Percentiles rank a stretch among this genome's conserved stretches.
phyloP scores from a whole-genome alignment of 2,329 filamentous ascomycete species.

The Orbilia quercus region DNA sequence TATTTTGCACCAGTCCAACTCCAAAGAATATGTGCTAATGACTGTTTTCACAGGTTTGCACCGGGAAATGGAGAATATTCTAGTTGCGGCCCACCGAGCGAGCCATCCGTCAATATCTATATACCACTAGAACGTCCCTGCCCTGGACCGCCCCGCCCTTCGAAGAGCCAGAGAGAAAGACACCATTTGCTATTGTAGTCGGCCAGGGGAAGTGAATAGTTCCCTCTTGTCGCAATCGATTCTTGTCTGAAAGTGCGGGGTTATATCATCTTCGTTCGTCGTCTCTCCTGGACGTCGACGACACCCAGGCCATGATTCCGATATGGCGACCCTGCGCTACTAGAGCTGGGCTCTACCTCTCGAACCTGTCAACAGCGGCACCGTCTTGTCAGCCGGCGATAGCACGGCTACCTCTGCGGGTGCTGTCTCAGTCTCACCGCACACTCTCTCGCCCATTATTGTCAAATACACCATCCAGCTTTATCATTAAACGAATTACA shows the following conservation, averaged over 20 bases:
- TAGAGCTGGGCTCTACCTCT: constrained; percentile 9
- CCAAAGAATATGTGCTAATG: neutral
- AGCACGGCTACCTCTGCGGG: constrained; percentile 1
- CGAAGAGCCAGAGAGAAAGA: neutral
- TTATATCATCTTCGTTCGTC: too few relatives aligned
- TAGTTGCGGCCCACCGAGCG: neutral
- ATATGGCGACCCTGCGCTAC: constrained; percentile 34
- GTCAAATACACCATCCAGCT: neutral
- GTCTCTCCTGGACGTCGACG: neutral
- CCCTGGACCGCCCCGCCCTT: neutral
- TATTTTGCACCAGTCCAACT: neutral
- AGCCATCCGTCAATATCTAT: neutral
- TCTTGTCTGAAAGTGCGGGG: too few relatives aligned
- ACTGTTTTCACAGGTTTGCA: neutral
- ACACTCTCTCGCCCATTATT: constrained; percentile 17
- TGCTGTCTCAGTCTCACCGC: constrained; percentile 7
- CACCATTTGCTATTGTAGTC: too few relatives aligned
- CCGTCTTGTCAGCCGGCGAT: constrained; percentile 9
- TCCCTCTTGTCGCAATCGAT: too few relatives aligned
- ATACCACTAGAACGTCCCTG: neutral
- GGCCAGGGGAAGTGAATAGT: too few relatives aligned
- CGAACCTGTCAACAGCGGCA: constrained; percentile 10
- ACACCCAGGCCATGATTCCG: constrained; percentile 22
- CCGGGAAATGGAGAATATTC: neutral
- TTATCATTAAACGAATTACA: constrained; percentile 3